A percentile compares a stretch with the other conserved stretches of the same genome.
Conservation (phyloP, 352 stramenopile species). For the Chrysophaeum taylorii region DNA sequence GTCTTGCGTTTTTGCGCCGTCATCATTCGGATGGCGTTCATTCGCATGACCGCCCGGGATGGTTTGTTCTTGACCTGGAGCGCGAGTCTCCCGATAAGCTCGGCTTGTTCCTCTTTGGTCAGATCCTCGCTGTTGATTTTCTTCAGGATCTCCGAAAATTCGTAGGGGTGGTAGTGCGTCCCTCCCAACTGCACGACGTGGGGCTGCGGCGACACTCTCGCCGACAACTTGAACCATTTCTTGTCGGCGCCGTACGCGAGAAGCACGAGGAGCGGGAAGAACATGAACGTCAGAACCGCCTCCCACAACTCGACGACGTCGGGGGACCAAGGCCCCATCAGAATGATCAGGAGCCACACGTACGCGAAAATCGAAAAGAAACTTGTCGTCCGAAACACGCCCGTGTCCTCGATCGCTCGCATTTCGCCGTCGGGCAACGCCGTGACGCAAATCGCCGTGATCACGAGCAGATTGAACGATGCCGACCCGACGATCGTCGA, state of each 20-base stretch:
- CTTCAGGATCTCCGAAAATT: constrained; percentile 19
- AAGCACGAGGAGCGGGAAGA: constrained; percentile 34
- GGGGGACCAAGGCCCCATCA: constrained; percentile 15
- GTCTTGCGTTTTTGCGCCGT: constrained; percentile 14
- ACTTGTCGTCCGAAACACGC: constrained; percentile 34
- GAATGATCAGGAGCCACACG: constrained; percentile 35
- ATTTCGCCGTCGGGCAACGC: constrained; percentile 23
- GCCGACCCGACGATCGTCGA: constrained; percentile 24
- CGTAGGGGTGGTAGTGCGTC: constrained; percentile 16
- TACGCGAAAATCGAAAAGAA: constrained; percentile 40
- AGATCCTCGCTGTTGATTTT: constrained; percentile 4
- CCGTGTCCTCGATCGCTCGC: constrained; percentile 23
- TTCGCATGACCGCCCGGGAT: constrained; percentile 17
- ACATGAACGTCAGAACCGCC: constrained; percentile 33
- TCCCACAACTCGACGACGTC: constrained; percentile 25
- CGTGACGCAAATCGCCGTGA: constrained; percentile 22
- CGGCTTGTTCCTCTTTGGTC: background rate
- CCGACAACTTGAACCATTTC: constrained; percentile 20
- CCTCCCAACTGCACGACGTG: constrained; percentile 21
- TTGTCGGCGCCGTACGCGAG: constrained; percentile 31
- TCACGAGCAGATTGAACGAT: constrained; percentile 38
- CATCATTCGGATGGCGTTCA: constrained; percentile 19
- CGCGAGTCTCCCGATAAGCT: constrained; percentile 17
- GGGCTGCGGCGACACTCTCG: constrained; percentile 4
- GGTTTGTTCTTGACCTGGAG: constrained; percentile 20